Evolutionary conservation across 305 asterid genomes (phyloP), one percentile per base, ranked within the genome.

Genomic region (Rubia tinctorum): DNA sequence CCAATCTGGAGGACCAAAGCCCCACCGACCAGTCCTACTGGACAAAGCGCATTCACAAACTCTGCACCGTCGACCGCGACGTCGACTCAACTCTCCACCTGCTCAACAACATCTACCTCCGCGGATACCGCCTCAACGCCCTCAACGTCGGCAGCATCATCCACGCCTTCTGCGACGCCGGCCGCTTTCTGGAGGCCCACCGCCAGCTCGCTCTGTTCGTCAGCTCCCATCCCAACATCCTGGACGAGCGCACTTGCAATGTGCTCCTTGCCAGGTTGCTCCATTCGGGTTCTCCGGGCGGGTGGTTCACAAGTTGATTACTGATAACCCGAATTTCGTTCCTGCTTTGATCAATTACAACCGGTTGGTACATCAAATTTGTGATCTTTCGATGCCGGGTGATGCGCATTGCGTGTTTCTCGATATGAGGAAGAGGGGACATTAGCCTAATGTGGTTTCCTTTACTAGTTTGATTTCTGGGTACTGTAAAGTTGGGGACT

Each of bases 341-440:
- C 96, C 96, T 39, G 85, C 91, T 37, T 79, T 93, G 84, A 82
- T 87, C 79, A 93, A 88, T 82, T 88, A 84, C 78, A 91, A 93
- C 53, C 96, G 96, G 23, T 59, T 93, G 84, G 73, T 88, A 55
- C 86, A 91, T 83, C 86, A 84, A 49, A 76, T 88, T 56, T 91
- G 91, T 58, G 73, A 68, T 70, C 69, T 83, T 34, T 88, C 80
- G 68, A 78, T 77, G 71, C 51, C 85, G 63, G 77, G 66, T 4
- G 79, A 75, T 63, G 96, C 97, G 40, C 97, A 91, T 80, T 73
- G 81, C 78, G 56, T 66, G 15, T 66, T 66, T 66, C 42, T 82
- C 71, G 91, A 89, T 47, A 80, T 86, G 89, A 75, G 83, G 64
- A 71, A 71, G 71, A 87, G 80, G 71, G 97, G 96, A 62, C 98